Base-by-base conservation (phyloP, 1,139 yeast genomes). In the Saccharomycopsis crataegensis region DNA sequence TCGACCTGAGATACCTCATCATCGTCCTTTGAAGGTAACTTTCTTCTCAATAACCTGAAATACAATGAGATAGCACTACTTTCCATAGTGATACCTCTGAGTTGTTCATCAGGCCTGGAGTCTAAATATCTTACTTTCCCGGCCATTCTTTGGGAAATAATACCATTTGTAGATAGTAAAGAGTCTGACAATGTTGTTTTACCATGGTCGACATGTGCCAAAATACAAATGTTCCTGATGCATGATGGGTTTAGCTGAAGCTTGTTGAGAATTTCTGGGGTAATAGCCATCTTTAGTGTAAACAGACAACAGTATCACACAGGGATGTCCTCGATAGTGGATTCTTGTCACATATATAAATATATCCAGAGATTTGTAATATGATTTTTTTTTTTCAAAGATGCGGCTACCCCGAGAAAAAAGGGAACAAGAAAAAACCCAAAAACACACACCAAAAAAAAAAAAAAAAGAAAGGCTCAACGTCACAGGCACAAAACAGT, bases 181-280 rank as follows among this genome's bases (percentile, higher is more conserved):
- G 96, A 87, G 68, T 94, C 99, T 52, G 96, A 86, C 47, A 94
- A 73, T 1, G 98, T 88, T 0, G 99, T 94, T 70, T 93, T 94
- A 45, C 99, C 99, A 67, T 94, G 99, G 67, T 94, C 99, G 37
- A 94, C 99, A 70, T 94, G 99, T 1, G 99, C 99, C 53, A 94
- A 74, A 58, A 94, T 90, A 69, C 99, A 94, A 48, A 94, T 89
- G 68, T 94, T 94, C 57, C 99, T 75, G 40, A 93, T 82, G 58
- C 80, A 72, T 9, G 77, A 71, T 1, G 96, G 83, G 59, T 83
- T 78, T 60, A 74, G 74, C 67, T 93, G 98, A 33, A 91, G 71
- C 57, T 79, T 70, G 49, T 77, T 74, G 37, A 89, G 76, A 41
- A 83, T 81, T 45, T 83, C 86, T 22, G 84, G 76, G 2, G 89